A percentile compares a stretch with the other conserved stretches of the same genome.
phyloP scores from a whole-genome alignment of 2,329 filamentous ascomycete species.

The Chrysoporthe puriensis region DNA sequence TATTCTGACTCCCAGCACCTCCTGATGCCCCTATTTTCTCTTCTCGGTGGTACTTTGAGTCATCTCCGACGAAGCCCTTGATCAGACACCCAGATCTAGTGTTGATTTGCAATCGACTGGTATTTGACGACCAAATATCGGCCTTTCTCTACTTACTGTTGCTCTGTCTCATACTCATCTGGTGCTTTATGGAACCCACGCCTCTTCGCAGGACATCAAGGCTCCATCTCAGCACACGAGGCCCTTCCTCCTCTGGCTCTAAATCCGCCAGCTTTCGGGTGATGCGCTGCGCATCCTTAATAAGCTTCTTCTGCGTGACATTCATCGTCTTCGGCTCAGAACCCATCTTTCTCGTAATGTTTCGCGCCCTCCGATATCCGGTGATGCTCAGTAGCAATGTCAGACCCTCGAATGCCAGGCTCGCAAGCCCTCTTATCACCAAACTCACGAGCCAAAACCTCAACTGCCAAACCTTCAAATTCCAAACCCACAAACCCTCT shows the following conservation, averaged over 20 bases:
- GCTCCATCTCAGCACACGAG: no score
- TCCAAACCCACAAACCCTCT: no score
- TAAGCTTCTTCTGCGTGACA: conserved; percentile 12
- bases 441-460: no score
- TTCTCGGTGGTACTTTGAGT: background rate
- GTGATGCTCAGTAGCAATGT: conserved; percentile 16
- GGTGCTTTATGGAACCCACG: no score
- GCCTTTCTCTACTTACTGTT: background rate
- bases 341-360: conserved; percentile 20
- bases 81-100: no score
- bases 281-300: conserved; percentile 8
- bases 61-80: background rate
- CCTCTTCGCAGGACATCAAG: no score
- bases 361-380: conserved; percentile 1
- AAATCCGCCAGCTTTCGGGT: background rate
- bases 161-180: background rate
- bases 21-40: background rate
- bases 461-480: no score
- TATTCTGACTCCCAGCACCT: background rate
- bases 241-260: conserved; percentile 8
- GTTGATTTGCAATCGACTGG: background rate
- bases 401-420: background rate
- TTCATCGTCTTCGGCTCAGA: conserved; percentile 19
- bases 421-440: no score
- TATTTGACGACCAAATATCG: background rate